A percentile compares a stretch with the other conserved stretches of the same genome.
Evolutionary conservation across 345 rosid species (phyloP).

Genomic region (Erodium maritimum): DNA sequence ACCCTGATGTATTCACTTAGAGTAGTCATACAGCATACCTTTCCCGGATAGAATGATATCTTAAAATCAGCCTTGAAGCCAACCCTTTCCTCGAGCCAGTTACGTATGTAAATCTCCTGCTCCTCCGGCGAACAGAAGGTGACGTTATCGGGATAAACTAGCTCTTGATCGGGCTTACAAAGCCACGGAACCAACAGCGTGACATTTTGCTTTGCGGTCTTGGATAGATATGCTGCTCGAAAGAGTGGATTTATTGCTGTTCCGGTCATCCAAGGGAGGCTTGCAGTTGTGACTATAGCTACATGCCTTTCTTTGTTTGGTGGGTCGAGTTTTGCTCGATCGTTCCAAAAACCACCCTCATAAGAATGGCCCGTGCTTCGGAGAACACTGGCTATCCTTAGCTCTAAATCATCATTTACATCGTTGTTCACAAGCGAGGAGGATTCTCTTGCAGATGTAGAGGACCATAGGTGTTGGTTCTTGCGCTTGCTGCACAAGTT

Average conservation of each 20-base stretch:
- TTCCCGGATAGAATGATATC: conserved; percentile 97
- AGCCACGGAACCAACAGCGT: conserved; percentile 99
- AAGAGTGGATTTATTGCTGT: conserved; percentile 96
- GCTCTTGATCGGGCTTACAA: conserved; percentile 81
- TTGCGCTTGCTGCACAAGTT: conserved; percentile 71
- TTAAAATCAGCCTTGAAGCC: conserved; percentile 85
- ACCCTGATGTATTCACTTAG: no score
- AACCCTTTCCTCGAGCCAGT: conserved; percentile 88
- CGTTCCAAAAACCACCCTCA: conserved; percentile 89
- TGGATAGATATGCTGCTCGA: conserved; percentile 83
- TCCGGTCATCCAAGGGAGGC: conserved; percentile 99
- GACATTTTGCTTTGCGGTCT: conserved; percentile 71
- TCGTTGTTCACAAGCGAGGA: conserved; percentile 40
- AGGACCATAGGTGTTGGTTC: conserved; percentile 44
- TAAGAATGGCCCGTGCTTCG: conserved; percentile 89
- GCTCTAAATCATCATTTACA: conserved; percentile 59
- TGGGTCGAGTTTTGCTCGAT: conserved; percentile 36
- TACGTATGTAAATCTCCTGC: conserved; percentile 84
- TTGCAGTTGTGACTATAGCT: conserved; percentile 95
- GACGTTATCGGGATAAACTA: conserved; percentile 76
- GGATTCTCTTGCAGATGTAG: conserved; percentile 50
- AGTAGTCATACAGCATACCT: no score
- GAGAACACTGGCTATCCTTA: conserved; percentile 84
- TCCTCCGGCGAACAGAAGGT: conserved; percentile 92
- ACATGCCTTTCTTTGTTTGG: conserved; percentile 70